Evolutionary conservation across 306 rosid genomes (phyloP).

Genomic region (Castanea sativa): DNA sequence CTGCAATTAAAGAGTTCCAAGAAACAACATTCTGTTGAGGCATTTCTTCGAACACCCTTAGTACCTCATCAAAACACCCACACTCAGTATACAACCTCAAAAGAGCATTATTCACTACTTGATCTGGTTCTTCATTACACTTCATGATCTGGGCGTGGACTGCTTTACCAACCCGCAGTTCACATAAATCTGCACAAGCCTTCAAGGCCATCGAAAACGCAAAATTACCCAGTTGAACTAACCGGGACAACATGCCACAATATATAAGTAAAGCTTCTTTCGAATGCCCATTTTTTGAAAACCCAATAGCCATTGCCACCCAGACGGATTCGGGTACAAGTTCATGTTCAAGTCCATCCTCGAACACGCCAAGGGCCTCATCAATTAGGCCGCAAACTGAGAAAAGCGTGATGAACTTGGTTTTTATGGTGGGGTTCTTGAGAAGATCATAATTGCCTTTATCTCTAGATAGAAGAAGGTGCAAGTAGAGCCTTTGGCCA

Average conservation of each 20-base stretch:
- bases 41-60: conserved; percentile 54
- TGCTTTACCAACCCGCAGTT: conserved; percentile 40
- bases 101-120: conserved; percentile 60
- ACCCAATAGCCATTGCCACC: conserved; percentile 63
- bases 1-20: conserved; percentile 56
- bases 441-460: conserved; percentile 18
- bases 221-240: conserved; percentile 39
- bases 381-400: conserved; percentile 50
- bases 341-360: conserved; percentile 6
- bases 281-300: conserved; percentile 38
- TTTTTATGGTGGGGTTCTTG: conserved; percentile 39
- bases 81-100: conserved; percentile 30
- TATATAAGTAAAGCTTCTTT: conserved; percentile 44
- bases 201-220: conserved; percentile 49
- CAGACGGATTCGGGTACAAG: conserved; percentile 34
- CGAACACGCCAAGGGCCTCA: conserved; percentile 44
- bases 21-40: conserved; percentile 57
- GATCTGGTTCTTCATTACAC: conserved; percentile 38
- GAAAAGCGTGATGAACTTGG: conserved; percentile 57
- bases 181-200: conserved; percentile 33
- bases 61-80: conserved; percentile 39
- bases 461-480: conserved; percentile 23
- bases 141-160: conserved; percentile 51
- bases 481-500: conserved; percentile 46
- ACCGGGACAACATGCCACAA: conserved; percentile 37